phyloP scores from a whole-genome alignment of 345 rosid genomes.

The Pugionium cornutum region DNA sequence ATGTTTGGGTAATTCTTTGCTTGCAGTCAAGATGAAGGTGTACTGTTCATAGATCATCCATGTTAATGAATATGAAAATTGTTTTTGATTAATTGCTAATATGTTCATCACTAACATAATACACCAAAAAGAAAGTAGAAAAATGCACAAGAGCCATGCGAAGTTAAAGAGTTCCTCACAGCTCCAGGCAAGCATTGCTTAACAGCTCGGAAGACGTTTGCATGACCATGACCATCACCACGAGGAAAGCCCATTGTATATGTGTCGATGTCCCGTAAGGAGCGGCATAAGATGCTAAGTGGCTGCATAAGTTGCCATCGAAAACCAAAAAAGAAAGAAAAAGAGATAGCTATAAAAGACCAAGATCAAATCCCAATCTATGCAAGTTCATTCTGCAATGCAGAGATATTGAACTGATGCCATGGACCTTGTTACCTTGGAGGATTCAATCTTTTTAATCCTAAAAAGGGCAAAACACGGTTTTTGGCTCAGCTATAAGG shows the following conservation, averaged over 20 bases:
- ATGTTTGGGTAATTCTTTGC: constrained; percentile 85
- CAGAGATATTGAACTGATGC: too few species aligned
- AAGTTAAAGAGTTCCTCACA: constrained; percentile 48
- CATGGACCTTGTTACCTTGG: constrained; percentile 51
- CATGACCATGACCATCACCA: constrained; percentile 87
- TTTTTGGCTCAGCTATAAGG: background rate
- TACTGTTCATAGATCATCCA: constrained; percentile 51
- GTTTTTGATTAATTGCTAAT: background rate
- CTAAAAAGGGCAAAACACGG: constrained; percentile 43
- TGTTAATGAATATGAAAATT: background rate
- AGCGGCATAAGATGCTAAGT: constrained; percentile 84
- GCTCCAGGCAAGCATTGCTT: constrained; percentile 97
- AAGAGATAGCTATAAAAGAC: background rate
- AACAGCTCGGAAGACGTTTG: constrained; percentile 82
- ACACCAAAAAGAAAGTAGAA: background rate
- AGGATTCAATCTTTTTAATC: constrained; percentile 73
- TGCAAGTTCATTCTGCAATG: too few species aligned
- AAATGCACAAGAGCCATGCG: constrained; percentile 26
- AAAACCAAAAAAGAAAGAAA: constrained; percentile 15
- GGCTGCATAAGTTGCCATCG: constrained; percentile 54
- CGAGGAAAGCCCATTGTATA: constrained; percentile 81
- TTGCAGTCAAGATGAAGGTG: constrained; percentile 92
- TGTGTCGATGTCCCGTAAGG: constrained; percentile 77
- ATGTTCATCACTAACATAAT: too few species aligned
- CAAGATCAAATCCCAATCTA: too few species aligned